Conservation (phyloP, 805 yeast species). For the Candida incommunis region DNA sequence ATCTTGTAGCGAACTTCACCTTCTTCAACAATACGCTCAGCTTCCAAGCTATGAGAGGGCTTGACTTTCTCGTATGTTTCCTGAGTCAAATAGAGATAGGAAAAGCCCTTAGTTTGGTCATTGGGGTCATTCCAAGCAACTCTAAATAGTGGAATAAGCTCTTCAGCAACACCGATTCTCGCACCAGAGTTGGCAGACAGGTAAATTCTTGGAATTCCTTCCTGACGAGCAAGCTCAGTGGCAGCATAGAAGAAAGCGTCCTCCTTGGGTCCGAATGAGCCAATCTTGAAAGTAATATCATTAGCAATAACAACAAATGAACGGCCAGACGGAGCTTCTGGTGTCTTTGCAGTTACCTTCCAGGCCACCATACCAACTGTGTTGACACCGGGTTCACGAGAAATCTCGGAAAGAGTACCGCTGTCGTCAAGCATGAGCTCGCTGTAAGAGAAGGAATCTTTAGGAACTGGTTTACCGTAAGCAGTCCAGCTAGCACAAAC, state of each 20-base stretch:
- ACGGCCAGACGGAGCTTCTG: constrained; percentile 95
- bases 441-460: constrained; percentile 59
- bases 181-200: constrained; percentile 99
- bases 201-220: constrained; percentile 91
- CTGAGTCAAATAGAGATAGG: constrained; percentile 67
- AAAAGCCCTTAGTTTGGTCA: constrained; percentile 75
- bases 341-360: constrained; percentile 79
- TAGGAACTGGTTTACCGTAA: constrained; percentile 32
- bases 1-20: constrained; percentile 78
- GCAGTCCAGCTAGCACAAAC: constrained; percentile 74
- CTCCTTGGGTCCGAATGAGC: constrained; percentile 96
- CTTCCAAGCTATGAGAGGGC: constrained; percentile 12
- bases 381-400: constrained; percentile 94
- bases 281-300: constrained; percentile 95
- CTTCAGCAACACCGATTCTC: constrained; percentile 96
- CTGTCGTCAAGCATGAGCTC: constrained; percentile 81
- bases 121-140: constrained; percentile 83
- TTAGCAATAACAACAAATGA: constrained; percentile 86
- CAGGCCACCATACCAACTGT: constrained; percentile 97
- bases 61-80: constrained; percentile 46
- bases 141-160: constrained; percentile 72
- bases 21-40: constrained; percentile 61
- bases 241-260: constrained; percentile 85
- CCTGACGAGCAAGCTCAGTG: constrained; percentile 77
- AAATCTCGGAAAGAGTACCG: constrained; percentile 70